Evolutionary conservation across 345 rosid species (phyloP).

Genomic region (Rhizophora mangle): DNA sequence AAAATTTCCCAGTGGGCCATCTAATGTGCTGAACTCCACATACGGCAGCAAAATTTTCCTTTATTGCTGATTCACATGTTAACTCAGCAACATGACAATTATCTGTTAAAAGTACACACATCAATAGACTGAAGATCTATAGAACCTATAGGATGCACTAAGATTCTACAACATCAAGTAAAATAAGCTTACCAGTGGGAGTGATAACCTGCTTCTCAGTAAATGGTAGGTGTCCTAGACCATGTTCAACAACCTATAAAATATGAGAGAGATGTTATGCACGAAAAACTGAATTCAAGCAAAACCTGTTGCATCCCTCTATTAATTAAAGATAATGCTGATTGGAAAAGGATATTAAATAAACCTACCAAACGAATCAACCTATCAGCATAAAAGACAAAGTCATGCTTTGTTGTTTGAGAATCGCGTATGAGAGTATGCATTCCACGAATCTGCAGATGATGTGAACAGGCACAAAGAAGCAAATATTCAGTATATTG

Average conservation of each 20-base stretch:
- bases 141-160: background rate
- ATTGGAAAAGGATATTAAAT: conserved; percentile 9
- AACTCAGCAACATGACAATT: background rate
- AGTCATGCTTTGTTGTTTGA: conserved; percentile 91
- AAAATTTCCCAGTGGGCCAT: too few species aligned
- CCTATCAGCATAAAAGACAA: conserved; percentile 91
- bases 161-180: conserved; percentile 3
- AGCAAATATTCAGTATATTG: background rate
- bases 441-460: conserved; percentile 90
- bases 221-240: conserved; percentile 94
- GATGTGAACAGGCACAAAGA: conserved; percentile 3
- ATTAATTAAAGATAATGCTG: background rate
- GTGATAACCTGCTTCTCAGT: conserved; percentile 95
- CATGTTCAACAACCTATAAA: conserved; percentile 93
- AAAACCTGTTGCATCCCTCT: background rate
- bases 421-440: conserved; percentile 98
- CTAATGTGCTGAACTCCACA: too few species aligned
- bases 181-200: conserved; percentile 76
- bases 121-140: background rate
- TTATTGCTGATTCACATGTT: background rate
- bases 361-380: conserved; percentile 90
- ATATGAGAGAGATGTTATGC: conserved; percentile 4
- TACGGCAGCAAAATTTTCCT: background rate
- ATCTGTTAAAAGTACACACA: background rate
- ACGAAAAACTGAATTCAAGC: background rate